A percentile compares a stretch with the other conserved stretches of the same genome.
Conservation (phyloP, 345 rosid genomes). For the Psidium guajava region DNA sequence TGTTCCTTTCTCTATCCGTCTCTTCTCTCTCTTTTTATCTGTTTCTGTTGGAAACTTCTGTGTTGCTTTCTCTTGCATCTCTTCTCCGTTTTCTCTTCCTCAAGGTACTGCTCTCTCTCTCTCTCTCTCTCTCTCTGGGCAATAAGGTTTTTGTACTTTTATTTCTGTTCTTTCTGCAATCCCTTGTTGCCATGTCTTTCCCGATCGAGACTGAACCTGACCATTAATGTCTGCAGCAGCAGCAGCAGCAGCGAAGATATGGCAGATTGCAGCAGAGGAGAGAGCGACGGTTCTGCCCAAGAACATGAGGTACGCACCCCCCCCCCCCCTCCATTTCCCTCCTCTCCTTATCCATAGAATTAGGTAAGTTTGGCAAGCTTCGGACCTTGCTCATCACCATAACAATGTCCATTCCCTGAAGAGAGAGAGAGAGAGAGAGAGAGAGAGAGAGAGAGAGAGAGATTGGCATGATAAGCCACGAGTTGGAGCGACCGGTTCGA, state of each 20-base stretch:
- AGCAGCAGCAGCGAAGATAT: constrained; percentile 5
- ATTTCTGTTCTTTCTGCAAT: not conserved
- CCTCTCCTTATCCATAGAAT: not conserved
- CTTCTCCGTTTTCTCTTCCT: constrained; percentile 17
- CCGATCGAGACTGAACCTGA: not conserved
- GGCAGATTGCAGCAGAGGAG: constrained; percentile 40
- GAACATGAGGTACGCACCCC: constrained; percentile 4
- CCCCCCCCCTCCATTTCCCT: not conserved
- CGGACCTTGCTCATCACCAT: not conserved
- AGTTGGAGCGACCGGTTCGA: not conserved
- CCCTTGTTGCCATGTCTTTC: not conserved
- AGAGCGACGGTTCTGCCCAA: constrained; percentile 22
- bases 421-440: not conserved
- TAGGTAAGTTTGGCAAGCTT: not conserved
- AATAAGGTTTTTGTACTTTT: not conserved
- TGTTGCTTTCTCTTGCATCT: constrained; percentile 12
- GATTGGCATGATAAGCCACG: not conserved
- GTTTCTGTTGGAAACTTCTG: not conserved
- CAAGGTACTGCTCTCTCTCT: constrained; percentile 24
- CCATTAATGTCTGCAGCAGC: not conserved
- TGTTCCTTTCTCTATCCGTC: not conserved
- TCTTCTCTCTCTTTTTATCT: not conserved
- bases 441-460: no score
- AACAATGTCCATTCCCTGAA: not conserved
- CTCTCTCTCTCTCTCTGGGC: not conserved